Conservation (phyloP, 441 rosid genomes). For the Capsella rubella region DNA sequence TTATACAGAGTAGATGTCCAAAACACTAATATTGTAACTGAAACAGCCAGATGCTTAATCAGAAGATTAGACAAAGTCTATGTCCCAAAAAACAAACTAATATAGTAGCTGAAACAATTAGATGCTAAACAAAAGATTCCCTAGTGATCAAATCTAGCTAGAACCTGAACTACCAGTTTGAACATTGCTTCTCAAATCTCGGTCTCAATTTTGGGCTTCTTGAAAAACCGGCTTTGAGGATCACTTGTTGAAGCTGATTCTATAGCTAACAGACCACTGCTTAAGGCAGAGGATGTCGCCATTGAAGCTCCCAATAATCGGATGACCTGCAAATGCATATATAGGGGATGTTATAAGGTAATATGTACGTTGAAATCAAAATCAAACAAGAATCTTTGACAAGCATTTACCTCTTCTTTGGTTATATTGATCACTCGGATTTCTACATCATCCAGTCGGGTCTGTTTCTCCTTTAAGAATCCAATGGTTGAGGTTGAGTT, state of each 20-base stretch:
- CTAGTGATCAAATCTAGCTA: neutral
- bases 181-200: neutral
- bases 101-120: neutral
- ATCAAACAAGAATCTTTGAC: neutral
- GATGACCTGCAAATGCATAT: constrained; percentile 4
- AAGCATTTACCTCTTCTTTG: constrained; percentile 28
- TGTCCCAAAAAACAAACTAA: neutral
- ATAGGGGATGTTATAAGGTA: neutral
- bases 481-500: constrained; percentile 26
- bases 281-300: constrained; percentile 29
- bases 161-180: neutral
- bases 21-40: neutral
- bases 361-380: neutral
- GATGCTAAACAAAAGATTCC: constrained; percentile 6
- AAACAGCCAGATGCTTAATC: neutral
- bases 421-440: constrained; percentile 26
- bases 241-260: constrained; percentile 25
- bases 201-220: constrained; percentile 31
- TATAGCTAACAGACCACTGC: constrained; percentile 22
- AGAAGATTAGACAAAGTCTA: neutral
- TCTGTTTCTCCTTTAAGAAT: constrained; percentile 24
- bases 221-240: constrained; percentile 24
- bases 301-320: constrained; percentile 28
- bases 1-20: neutral
- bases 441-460: constrained; percentile 12